Evolutionary conservation across 495 filamentous ascomycete genomes (phyloP).

Genomic region (Neurospora sp.): DNA sequence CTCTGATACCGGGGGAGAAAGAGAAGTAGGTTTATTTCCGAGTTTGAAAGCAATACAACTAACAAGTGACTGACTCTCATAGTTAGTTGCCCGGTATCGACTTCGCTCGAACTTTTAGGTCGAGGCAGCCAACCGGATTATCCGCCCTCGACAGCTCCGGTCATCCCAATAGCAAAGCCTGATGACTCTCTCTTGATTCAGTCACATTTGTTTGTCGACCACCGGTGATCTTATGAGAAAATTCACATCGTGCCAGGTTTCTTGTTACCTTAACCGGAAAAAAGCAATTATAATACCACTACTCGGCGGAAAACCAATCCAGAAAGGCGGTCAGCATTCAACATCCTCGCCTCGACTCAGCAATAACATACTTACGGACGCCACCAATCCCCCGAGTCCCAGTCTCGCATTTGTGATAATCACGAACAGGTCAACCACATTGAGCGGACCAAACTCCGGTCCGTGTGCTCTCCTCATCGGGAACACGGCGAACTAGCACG

Average conservation of each 20-base stretch:
- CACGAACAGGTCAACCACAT: background rate
- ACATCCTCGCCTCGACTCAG: background rate
- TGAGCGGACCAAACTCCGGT: background rate
- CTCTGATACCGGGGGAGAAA: background rate
- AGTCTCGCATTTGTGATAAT: background rate
- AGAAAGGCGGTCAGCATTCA: background rate
- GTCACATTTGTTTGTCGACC: background rate
- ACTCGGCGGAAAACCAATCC: background rate
- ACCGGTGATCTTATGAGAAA: background rate
- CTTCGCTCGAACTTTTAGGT: background rate
- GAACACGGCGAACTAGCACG: background rate
- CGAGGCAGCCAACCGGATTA: background rate
- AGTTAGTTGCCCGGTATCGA: background rate
- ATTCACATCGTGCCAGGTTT: background rate
- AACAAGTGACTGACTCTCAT: background rate
- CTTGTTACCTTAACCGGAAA: background rate
- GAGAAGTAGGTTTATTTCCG: background rate
- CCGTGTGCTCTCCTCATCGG: background rate
- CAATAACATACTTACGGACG: background rate
- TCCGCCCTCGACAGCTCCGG: background rate
- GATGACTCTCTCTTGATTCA: background rate
- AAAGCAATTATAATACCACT: background rate
- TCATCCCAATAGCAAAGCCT: background rate
- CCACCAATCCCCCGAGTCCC: background rate
- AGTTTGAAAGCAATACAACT: background rate